Conservation (phyloP, 169 alveolate species). For the Plasmodium ovale region DNA sequence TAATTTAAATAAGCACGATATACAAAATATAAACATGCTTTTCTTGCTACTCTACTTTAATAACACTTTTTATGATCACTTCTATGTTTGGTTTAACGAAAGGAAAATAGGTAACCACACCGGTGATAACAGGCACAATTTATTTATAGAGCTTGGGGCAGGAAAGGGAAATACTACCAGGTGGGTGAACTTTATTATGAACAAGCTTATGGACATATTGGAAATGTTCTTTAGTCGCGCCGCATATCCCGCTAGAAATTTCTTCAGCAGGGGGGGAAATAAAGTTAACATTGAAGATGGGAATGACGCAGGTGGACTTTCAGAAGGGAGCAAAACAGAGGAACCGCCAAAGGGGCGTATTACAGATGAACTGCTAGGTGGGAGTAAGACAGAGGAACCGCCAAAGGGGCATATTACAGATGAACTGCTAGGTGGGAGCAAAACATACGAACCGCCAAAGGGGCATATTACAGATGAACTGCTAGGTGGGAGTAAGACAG, state of each 20-base stretch:
- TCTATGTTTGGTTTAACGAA: neutral
- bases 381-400: no score
- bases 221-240: neutral
- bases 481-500: no score
- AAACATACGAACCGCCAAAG: no score
- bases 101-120: neutral
- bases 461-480: no score
- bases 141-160: constrained; percentile 56
- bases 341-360: no score
- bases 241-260: no score
- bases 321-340: no score
- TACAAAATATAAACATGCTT: constrained; percentile 57
- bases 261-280: neutral
- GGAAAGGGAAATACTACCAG: constrained; percentile 66
- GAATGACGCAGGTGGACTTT: no score
- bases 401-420: no score
- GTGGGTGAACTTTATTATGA: constrained; percentile 71
- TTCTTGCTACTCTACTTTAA: constrained; percentile 52
- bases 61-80: neutral
- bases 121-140: neutral
- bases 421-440: no score
- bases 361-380: no score
- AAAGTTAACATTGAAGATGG: neutral
- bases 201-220: constrained; percentile 10
- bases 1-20: constrained; percentile 53